These are phyloP conservation scores for Aciculosporium take DNA, from an alignment of 2,329 filamentous ascomycete species.

Conservation along the genomic window DNA sequence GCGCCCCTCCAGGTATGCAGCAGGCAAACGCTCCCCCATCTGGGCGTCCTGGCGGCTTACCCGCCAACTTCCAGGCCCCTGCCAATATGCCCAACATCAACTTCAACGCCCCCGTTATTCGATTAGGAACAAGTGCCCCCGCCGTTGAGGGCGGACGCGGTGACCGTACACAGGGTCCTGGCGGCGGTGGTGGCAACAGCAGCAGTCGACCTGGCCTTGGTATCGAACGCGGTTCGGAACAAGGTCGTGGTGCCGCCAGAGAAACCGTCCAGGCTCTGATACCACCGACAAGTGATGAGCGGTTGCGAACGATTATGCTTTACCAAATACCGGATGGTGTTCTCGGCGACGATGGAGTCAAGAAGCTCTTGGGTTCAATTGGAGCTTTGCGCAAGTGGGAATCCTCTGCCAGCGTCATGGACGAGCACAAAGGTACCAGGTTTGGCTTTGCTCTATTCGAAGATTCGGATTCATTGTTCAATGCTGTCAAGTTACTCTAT, in stretches of 20 bases:
- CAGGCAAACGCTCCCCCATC: conserved; percentile 60
- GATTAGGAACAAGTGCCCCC: conserved; percentile 70
- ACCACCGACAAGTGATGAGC: conserved; percentile 79
- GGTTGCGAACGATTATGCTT: conserved; percentile 80
- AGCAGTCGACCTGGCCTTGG: conserved; percentile 37
- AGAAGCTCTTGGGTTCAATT: conserved; percentile 62
- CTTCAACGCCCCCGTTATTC: conserved; percentile 92
- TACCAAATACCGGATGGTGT: conserved; percentile 70
- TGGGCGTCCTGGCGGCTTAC: conserved; percentile 67
- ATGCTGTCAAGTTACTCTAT: conserved; percentile 70
- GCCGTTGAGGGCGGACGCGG: conserved; percentile 26
- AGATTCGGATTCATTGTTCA: conserved; percentile 73
- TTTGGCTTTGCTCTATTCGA: conserved; percentile 97
- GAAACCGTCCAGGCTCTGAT: conserved; percentile 59
- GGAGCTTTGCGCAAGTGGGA: conserved; percentile 79
- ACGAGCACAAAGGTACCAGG: conserved; percentile 64
- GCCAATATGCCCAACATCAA: conserved; percentile 95
- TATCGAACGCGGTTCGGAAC: conserved; percentile 52
- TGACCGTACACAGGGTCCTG: conserved; percentile 18
- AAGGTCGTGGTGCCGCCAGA: conserved; percentile 49
- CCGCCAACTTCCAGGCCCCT: conserved; percentile 73
- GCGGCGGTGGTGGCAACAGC: conserved; percentile 16
- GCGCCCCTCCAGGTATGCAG: conserved; percentile 67
- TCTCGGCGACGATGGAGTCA: conserved; percentile 63
- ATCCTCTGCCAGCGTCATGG: conserved; percentile 43